Evolutionary conservation across 768 basidiomycete species (phyloP).

Genomic region (Tylopilus rubrobrunneus): DNA sequence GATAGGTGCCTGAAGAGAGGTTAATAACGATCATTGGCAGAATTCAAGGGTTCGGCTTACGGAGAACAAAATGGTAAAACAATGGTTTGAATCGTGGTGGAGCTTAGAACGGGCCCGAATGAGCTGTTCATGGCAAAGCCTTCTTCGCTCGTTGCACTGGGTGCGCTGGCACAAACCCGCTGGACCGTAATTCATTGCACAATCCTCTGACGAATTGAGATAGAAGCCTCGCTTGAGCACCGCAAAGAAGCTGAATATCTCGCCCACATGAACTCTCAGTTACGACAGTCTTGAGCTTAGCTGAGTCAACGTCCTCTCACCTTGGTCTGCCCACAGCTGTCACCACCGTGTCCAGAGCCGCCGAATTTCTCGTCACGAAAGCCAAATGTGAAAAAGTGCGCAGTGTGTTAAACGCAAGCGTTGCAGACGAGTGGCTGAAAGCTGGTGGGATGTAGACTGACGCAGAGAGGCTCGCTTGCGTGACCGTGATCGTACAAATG

Average conservation of each 20-base stretch:
- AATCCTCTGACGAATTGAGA: slow-evolving; percentile 38
- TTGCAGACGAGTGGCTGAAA: slow-evolving; percentile 35
- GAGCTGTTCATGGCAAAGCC: slow-evolving; percentile 74
- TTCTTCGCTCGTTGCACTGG: slow-evolving; percentile 34
- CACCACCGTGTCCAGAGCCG: slow-evolving; percentile 47
- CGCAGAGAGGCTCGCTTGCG: slow-evolving; percentile 55
- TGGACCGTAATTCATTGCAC: slow-evolving; percentile 27
- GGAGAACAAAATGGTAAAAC: slow-evolving; percentile 63
- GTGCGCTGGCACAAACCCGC: slow-evolving; percentile 21
- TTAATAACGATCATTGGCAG: background rate
- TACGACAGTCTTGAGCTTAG: no score
- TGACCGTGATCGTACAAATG: slow-evolving; percentile 69
- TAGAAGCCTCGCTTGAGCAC: no score
- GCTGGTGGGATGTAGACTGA: slow-evolving; percentile 49
- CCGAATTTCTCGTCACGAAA: slow-evolving; percentile 77
- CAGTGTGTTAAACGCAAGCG: slow-evolving; percentile 53
- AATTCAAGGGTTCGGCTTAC: slow-evolving; percentile 39
- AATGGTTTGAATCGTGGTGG: slow-evolving; percentile 46
- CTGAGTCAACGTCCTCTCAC: no score
- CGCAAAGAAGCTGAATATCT: background rate
- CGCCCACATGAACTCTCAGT: no score
- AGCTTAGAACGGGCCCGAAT: slow-evolving; percentile 59
- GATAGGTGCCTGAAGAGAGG: slow-evolving; percentile 49
- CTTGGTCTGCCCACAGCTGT: no score
- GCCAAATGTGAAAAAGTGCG: slow-evolving; percentile 62